Conservation (phyloP, 2,329 filamentous ascomycete species). For the Aaosphaeria arxii region DNA sequence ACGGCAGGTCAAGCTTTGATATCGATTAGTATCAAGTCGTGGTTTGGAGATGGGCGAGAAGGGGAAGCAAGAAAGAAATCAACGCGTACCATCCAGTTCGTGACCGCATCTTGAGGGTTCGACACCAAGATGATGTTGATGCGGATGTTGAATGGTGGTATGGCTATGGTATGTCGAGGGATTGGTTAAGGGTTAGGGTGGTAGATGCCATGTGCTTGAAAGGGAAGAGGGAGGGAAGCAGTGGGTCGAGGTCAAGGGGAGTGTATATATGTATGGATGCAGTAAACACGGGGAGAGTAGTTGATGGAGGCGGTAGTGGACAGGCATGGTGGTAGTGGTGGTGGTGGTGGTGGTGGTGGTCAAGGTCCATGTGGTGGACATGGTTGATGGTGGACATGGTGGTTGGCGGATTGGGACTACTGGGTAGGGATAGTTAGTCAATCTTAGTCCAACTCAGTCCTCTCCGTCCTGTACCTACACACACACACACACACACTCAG, state of each 20-base stretch:
- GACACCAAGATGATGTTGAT: not conserved
- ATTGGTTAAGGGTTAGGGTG: not conserved
- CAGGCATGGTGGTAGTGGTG: not conserved
- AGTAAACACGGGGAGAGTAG: conserved; percentile 1
- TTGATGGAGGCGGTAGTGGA: not conserved
- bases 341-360: not conserved
- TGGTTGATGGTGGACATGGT: too few relatives aligned
- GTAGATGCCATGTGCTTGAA: too few relatives aligned
- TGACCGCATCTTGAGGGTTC: conserved; percentile 31
- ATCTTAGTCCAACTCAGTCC: too few relatives aligned
- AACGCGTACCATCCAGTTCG: conserved; percentile 38
- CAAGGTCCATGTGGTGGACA: not conserved
- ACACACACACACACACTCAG: too few relatives aligned
- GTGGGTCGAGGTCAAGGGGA: conserved; percentile 7
- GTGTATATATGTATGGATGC: conserved; percentile 30
- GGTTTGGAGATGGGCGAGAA: conserved; percentile 1
- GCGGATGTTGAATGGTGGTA: not conserved
- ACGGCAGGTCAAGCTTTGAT: conserved; percentile 50
- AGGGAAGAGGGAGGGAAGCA: not conserved
- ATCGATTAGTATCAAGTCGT: not conserved
- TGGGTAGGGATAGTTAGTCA: too few relatives aligned
- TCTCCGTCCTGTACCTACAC: too few relatives aligned
- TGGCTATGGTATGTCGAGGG: not conserved
- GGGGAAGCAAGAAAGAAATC: not conserved
- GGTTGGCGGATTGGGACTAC: too few relatives aligned